phyloP scores from a whole-genome alignment of 208 protist genomes.

The Zelonia costaricensis region DNA sequence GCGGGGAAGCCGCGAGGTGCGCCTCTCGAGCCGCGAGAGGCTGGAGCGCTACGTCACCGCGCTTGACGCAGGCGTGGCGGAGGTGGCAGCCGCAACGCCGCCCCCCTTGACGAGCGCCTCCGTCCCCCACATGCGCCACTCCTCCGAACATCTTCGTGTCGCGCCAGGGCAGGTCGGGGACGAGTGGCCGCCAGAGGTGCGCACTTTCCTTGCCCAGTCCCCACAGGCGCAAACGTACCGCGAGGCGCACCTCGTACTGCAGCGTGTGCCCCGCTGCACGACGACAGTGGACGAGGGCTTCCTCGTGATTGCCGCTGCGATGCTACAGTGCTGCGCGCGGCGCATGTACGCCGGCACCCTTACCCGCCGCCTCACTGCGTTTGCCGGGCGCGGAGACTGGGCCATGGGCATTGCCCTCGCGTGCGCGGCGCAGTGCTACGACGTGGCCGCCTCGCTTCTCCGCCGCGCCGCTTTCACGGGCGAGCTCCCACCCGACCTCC shows the following conservation, averaged over 20 bases:
- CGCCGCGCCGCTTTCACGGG: not conserved
- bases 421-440: constrained; percentile 33
- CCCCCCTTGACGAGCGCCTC: not conserved
- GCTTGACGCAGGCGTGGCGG: not conserved
- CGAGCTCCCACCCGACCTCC: constrained; percentile 14
- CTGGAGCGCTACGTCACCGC: constrained; percentile 27
- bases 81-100: not conserved
- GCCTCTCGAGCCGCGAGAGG: constrained; percentile 46
- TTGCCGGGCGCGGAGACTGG: constrained; percentile 14
- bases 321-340: constrained; percentile 27
- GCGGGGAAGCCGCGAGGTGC: constrained; percentile 35
- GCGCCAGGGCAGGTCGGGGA: no score
- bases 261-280: constrained; percentile 18
- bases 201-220: constrained; percentile 22
- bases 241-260: constrained; percentile 37
- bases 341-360: constrained; percentile 73
- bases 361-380: constrained; percentile 22
- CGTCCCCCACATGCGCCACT: no score
- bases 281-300: constrained; percentile 2
- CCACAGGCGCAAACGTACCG: constrained; percentile 38
- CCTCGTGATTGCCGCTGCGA: constrained; percentile 27
- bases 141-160: no score
- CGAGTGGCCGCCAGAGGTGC: constrained; percentile 12
- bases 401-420: constrained; percentile 26
- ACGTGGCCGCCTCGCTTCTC: constrained; percentile 28